Percentiles rank a stretch among this genome's conserved stretches.
Conservation (phyloP, 2,329 filamentous ascomycete species). For the Aureobasidium sp. region DNA sequence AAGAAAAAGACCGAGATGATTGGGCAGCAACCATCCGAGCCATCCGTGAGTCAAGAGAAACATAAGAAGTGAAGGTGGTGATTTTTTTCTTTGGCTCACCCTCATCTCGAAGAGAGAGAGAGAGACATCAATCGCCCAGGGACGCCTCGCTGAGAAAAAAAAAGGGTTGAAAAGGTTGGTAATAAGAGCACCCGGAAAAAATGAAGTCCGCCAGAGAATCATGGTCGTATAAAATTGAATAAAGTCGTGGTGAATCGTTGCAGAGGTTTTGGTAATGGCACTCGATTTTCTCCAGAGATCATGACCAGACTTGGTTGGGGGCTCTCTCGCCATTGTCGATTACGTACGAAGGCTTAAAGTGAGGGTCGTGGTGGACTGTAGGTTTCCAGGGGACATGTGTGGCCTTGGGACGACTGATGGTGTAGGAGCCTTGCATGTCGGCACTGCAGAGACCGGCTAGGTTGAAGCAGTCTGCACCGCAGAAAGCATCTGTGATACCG, state of each 20-base stretch:
- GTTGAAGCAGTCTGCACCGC: conserved; percentile 13
- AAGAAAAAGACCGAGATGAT: neutral
- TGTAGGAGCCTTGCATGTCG: neutral
- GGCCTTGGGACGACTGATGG: neutral
- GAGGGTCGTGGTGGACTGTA: conserved; percentile 4
- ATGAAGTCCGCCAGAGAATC: neutral
- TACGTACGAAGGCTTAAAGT: conserved; percentile 15
- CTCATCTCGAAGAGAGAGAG: neutral
- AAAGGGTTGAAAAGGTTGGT: neutral
- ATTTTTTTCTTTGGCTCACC: conserved; percentile 2
- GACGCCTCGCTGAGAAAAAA: conserved; percentile 1
- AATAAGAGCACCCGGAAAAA: neutral
- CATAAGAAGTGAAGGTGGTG: neutral
- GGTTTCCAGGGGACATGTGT: conserved; percentile 14
- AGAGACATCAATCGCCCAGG: neutral
- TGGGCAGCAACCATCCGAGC: neutral
- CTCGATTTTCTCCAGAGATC: neutral
- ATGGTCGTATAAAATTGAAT: neutral
- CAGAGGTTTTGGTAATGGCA: neutral
- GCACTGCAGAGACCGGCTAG: conserved; percentile 1
- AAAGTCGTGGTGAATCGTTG: neutral
- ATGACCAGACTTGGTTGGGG: conserved; percentile 18
- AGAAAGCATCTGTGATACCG: conserved; percentile 13
- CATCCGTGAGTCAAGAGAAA: neutral
- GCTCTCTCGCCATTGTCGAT: conserved; percentile 16